A percentile compares a stretch with the other conserved stretches of the same genome.
Conservation (phyloP, 2,329 filamentous ascomycete genomes). For the Camptophora hylomeconis region DNA sequence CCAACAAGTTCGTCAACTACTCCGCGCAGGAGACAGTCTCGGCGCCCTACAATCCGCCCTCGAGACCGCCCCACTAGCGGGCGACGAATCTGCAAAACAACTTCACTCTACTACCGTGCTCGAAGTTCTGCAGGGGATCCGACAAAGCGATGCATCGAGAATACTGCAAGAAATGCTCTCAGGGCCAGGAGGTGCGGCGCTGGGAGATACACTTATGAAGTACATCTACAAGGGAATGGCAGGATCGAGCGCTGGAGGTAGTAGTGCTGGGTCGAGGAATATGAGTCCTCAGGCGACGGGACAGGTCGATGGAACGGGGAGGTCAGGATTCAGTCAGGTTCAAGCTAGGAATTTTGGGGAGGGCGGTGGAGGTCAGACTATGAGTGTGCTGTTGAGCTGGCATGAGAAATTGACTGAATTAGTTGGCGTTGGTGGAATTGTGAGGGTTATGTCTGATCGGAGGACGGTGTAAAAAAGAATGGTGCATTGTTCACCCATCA, state of each 20-base stretch:
- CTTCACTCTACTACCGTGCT: conserved; percentile 76
- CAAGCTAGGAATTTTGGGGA: conserved; percentile 42
- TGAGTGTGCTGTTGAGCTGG: conserved; percentile 97
- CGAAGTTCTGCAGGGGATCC: conserved; percentile 91
- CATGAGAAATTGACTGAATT: conserved; percentile 97
- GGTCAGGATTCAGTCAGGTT: conserved; percentile 60
- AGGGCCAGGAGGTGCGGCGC: conserved; percentile 67
- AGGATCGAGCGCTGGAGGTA: conserved; percentile 9
- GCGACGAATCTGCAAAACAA: conserved; percentile 50
- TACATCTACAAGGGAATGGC: conserved; percentile 54
- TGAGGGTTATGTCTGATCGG: conserved; percentile 91
- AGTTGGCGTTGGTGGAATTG: conserved; percentile 82
- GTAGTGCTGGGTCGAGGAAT: conserved; percentile 8
- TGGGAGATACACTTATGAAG: conserved; percentile 91
- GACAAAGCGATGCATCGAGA: conserved; percentile 87
- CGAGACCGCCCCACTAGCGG: conserved; percentile 65
- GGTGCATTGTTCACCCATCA: no score
- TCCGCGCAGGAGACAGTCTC: conserved; percentile 75
- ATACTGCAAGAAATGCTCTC: conserved; percentile 71
- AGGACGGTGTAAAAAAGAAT: conserved; percentile 57
- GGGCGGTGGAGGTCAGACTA: conserved; percentile 66
- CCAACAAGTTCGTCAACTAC: conserved; percentile 72
- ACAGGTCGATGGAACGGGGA: conserved; percentile 3
- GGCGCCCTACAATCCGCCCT: conserved; percentile 73
- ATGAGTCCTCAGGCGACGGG: conserved; percentile 60